Base-by-base conservation (phyloP, 768 basidiomycete species). In the Tylopilus sp. region DNA sequence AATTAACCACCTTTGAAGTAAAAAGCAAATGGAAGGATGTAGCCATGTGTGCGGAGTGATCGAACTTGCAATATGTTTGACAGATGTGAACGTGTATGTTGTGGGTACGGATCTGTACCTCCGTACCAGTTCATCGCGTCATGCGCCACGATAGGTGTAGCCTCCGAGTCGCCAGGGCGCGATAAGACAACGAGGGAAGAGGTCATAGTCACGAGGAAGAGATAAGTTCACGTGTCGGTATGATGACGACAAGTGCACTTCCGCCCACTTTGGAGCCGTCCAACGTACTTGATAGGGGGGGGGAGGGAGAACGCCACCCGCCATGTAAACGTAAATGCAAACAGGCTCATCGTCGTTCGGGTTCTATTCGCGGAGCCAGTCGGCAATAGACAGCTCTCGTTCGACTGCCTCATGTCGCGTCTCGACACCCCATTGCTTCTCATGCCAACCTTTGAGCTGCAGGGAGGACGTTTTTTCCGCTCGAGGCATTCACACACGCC, bases 41-140 rank as follows among this genome's bases (percentile, higher is more conserved):
- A 23, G 20, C 41, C 56, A 57, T 53, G 49, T 41, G 53, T 41
- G 38, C 21, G 41, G 46, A 47, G n/a, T 25, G 40, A 47, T 55
- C 48, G 43, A 48, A 39, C 40, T 20, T 20, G 25, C 20, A 44
- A n/a, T 41, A 13, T n/a, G 4, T 3, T 28, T 40, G 57, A 47
- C 44, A 44, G 22, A 23, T 36, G 47, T 46, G 52, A 18, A 35
- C 28, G 13, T 22, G 17, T 35, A 13, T 30, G 31, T 47, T n/a
- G n/a, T n/a, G n/a, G 30, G 47, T 28, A 12, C 28, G 0, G 36
- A 38, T 20, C 36, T 20, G 31, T 7, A 10, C n/a, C 2, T 13
- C 31, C 15, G 31, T 31, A 38, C 36, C 31, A 20, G 42, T 22
- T 25, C 30, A 26, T 30, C 22, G 42, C 18, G 22, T 33, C 44